Percentiles rank a stretch among this genome's conserved stretches.
phyloP scores from a whole-genome alignment of 1,139 yeast genomes.

The Sugiyamaella sp. region DNA sequence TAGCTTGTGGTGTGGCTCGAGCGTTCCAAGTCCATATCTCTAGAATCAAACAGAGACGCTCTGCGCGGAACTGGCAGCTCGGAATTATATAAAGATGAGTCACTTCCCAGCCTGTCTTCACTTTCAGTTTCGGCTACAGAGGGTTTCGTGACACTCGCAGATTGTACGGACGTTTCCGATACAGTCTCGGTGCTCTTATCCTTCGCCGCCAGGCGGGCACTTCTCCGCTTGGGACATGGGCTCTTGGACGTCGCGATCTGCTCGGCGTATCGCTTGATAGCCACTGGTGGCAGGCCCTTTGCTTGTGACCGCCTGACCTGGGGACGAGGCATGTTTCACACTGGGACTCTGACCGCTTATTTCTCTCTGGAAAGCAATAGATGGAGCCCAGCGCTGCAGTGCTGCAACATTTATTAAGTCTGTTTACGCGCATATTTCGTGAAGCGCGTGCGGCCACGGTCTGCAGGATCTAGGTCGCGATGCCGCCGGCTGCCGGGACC shows the following conservation, averaged over 20 bases:
- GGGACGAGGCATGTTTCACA: slow-evolving; percentile 15
- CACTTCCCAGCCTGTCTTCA: not conserved
- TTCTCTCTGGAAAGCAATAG: not conserved
- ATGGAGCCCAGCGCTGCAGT: no score
- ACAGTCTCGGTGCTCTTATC: not conserved
- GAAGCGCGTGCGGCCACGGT: slow-evolving; percentile 5
- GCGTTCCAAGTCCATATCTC: not conserved
- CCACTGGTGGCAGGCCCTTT: slow-evolving; percentile 8
- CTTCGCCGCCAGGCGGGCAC: slow-evolving; percentile 12
- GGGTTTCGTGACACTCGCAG: not conserved
- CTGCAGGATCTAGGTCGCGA: not conserved
- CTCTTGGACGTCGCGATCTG: slow-evolving; percentile 3
- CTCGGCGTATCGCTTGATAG: not conserved
- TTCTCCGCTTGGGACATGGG: slow-evolving; percentile 14
- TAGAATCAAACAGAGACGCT: slow-evolving; percentile 4
- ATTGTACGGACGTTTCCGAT: not conserved
- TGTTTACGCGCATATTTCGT: slow-evolving; percentile 12
- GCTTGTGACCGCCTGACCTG: slow-evolving; percentile 10
- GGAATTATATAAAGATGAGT: slow-evolving; percentile 5
- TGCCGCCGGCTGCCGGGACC: no score
- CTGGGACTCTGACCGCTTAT: not conserved
- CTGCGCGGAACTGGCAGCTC: slow-evolving; percentile 14
- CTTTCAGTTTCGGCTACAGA: not conserved
- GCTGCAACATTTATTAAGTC: not conserved
- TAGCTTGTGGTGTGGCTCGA: slow-evolving; percentile 6